Evolutionary conservation across 257 asterid species (phyloP).

Genomic region (Haberlea rhodopensis): DNA sequence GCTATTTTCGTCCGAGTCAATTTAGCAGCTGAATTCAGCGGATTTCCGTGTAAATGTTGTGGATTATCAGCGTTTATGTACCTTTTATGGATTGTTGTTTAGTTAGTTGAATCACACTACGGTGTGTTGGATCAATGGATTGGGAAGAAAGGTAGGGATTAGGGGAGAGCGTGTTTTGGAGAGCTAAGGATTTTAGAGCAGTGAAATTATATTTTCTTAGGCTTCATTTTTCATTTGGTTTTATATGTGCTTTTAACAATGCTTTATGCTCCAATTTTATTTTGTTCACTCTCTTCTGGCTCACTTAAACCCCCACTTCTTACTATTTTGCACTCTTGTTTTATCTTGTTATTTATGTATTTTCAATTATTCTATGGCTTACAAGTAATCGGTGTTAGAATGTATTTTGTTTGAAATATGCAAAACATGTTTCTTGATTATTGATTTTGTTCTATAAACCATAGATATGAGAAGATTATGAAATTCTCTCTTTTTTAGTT

Average conservation of each 20-base stretch:
- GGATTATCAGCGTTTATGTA: background rate
- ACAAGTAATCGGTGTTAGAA: background rate
- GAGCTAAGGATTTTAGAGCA: background rate
- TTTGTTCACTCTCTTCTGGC: background rate
- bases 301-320: conserved; percentile 11
- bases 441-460: conserved; percentile 4
- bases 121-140: background rate
- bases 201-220: background rate
- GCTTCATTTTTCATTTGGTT: conserved; percentile 21
- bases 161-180: conserved; percentile 4
- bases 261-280: conserved; percentile 15
- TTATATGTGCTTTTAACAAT: background rate
- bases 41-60: conserved; percentile 9
- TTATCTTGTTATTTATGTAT: background rate
- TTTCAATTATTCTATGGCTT: background rate
- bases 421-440: conserved; percentile 2
- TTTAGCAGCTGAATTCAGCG: conserved; percentile 18
- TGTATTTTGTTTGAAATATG: conserved; percentile 1
- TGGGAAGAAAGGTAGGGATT: background rate
- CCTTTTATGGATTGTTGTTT: background rate
- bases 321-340: conserved; percentile 1
- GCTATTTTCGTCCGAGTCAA: background rate
- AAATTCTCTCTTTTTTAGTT: conserved; percentile 6
- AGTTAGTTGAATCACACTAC: background rate
- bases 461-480: conserved; percentile 6